Base-by-base conservation (phyloP, 2,329 filamentous ascomycete species). In the Aspergillus quadricinctus region DNA sequence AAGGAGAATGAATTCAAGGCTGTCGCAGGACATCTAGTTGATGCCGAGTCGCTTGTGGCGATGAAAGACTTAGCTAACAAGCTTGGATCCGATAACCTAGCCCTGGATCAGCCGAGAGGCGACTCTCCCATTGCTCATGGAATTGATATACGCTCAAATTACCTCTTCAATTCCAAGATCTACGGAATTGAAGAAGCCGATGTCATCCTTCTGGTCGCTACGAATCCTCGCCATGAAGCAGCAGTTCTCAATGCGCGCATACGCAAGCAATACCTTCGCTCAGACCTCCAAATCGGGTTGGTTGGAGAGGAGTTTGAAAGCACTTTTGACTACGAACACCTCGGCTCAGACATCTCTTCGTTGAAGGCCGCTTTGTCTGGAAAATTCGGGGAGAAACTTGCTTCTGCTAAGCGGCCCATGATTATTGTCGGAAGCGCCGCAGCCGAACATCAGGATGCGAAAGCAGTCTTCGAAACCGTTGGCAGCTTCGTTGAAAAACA, bases 21-120 rank as follows among this genome's bases (percentile, higher is more conserved):
- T 35, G 85, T 99, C 71, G 90, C 93, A 65, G 94, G 94, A 67
- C 90, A 93, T 68, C 83, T 99, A 50, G 88, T 89, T 50, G 94
- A 99, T 74, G 89, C 91, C 7, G 94, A 99, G 79, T 90, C 92
- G 21, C 81, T 99, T 63, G 93, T 97, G 60, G 93, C 93, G 54
- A 90, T 96, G 80, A 99, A 99, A 82, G 94, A 99, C 69, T 82
- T 99, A 63, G 91, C 92, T 67, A 99, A 99, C 83, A 93, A 88
- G 77, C 88, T 99, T 61, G 92, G 92, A 60, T 97, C 94, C 3
- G 94, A 99, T 66, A 99, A 97, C 75, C 81, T 99, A 59, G 90
- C 92, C 60, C 84, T 97, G 48, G 94, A 99, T 73, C 92, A 92
- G 71, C 90, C 92, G 41, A 85, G 86, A 55, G 94, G 94, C 61